Conservation (phyloP, 2,329 filamentous ascomycete species). For the Mycosphaerella sp. region DNA sequence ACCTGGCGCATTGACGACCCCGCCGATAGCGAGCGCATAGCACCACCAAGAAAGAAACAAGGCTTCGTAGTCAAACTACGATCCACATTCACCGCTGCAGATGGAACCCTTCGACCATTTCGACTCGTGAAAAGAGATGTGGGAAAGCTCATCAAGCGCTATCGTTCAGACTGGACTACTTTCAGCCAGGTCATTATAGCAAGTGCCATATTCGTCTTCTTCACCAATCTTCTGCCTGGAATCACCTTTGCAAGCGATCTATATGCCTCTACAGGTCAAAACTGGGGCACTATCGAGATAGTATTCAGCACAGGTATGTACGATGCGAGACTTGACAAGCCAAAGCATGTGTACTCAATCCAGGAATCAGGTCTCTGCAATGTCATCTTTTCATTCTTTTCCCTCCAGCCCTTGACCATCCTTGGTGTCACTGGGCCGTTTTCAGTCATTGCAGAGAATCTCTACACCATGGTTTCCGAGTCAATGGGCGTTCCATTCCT, state of each 20-base stretch:
- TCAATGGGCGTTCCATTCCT: conserved; percentile 56
- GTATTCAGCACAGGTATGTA: conserved; percentile 49
- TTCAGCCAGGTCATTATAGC: conserved; percentile 61
- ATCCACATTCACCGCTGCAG: background rate
- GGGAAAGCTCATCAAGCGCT: conserved; percentile 29
- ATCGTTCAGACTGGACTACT: conserved; percentile 35
- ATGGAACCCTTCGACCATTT: conserved; percentile 28
- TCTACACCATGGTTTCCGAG: conserved; percentile 53
- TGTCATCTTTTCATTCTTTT: conserved; percentile 55
- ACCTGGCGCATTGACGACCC: background rate
- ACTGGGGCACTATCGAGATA: conserved; percentile 62
- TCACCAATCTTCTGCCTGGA: conserved; percentile 60
- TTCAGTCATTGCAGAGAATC: conserved; percentile 60
- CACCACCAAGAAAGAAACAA: background rate
- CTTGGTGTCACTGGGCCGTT: conserved; percentile 62
- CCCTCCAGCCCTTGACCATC: conserved; percentile 59
- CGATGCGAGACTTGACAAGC: background rate
- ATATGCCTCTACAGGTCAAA: conserved; percentile 55
- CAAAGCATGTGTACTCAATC: background rate
- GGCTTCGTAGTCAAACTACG: background rate
- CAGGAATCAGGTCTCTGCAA: conserved; percentile 52
- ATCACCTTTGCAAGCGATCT: conserved; percentile 63
- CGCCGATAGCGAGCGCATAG: background rate
- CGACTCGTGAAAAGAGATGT: conserved; percentile 32
- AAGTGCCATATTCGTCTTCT: conserved; percentile 60